Base-by-base conservation (phyloP, 2,329 filamentous ascomycete species). In the Daldinia sp. region DNA sequence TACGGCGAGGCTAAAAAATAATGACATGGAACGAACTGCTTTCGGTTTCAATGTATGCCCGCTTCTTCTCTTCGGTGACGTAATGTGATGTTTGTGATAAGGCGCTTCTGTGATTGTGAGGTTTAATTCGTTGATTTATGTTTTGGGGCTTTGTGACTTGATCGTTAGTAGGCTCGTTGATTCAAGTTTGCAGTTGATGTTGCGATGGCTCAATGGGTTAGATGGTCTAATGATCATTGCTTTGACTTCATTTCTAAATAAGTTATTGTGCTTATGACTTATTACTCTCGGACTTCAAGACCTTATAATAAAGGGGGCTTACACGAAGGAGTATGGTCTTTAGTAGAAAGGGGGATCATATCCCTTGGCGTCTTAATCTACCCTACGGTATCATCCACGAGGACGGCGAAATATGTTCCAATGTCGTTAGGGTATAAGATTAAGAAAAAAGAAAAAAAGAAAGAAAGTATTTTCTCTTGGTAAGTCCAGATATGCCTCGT, bases 11-110 rank as follows among this genome's bases (percentile, higher is more conserved):
- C 27, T 23, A 45, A n/a, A 45, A 45, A 45, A n/a, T 45, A 27
- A 45, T 45, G 39, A 45, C 39, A 45, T 23, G 39, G 21, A 45
- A 27, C 39, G 39, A 45, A 45, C 39, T 45, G 21, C 11, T 45
- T 45, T 45, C 39, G 39, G 15, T 45, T 45, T 45, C 39, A 27
- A 13, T 45, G 21, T 45, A 27, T 21, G 9, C 15, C 15, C 13
- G 25, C 27, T 25, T 15, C 21, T 43, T 23, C 39, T 45, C 39
- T 27, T 45, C 21, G 39, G 39, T 45, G 39, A 45, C 21, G 21
- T 43, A 21, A 43, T 7, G 39, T 45, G 39, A 25, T 43, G 39
- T 43, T 45, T 45, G 21, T 27, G 13, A 15, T n/a, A 7, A 27
- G 21, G 9, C 15, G 7, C 39, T 27, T 27, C 15, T 27, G 39